phyloP scores from a whole-genome alignment of 1,284 basidiomycete genomes.

The Moniliella sp. region DNA sequence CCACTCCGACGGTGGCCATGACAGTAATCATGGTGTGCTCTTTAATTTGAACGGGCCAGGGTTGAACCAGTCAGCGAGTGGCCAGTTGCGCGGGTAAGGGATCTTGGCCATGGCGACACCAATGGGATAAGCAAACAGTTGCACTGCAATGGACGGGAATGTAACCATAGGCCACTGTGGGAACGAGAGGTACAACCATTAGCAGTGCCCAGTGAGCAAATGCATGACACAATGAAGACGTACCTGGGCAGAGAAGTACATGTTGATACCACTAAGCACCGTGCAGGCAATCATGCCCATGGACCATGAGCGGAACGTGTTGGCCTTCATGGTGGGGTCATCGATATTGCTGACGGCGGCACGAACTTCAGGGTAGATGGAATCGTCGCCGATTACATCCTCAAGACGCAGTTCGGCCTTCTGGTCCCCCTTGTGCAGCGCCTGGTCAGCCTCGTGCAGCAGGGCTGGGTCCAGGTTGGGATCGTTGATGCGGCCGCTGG shows the following conservation, averaged over 20 bases:
- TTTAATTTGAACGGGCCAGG: slow-evolving; percentile 96
- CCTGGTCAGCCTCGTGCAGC: slow-evolving; percentile 4
- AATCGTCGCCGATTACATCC: slow-evolving; percentile 56
- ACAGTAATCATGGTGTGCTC: slow-evolving; percentile 79
- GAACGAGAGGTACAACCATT: slow-evolving; percentile 67
- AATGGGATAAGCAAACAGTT: slow-evolving; percentile 43
- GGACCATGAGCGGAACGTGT: slow-evolving; percentile 71
- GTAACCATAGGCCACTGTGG: slow-evolving; percentile 57
- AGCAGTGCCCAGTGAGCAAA: slow-evolving; percentile 53
- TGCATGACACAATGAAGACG: slow-evolving; percentile 60
- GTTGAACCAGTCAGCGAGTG: too few species aligned
- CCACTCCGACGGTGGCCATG: slow-evolving; percentile 72
- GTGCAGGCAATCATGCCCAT: slow-evolving; percentile 56
- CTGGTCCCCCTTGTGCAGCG: slow-evolving; percentile 4
- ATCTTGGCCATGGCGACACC: too few species aligned
- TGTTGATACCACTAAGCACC: slow-evolving; percentile 52
- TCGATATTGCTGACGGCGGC: slow-evolving; percentile 79
- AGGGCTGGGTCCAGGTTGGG: slow-evolving; percentile 6
- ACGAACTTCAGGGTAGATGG: slow-evolving; percentile 68
- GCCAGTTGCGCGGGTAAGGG: too few species aligned
- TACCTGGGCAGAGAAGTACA: slow-evolving; percentile 88
- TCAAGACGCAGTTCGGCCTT: slow-evolving; percentile 10
- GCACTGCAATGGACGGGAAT: slow-evolving; percentile 58
- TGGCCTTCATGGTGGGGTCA: slow-evolving; percentile 30
- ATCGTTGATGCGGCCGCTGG: slow-evolving; percentile 4